Conservation (phyloP, 352 stramenopile species). For the Globisporangium irregulare region DNA sequence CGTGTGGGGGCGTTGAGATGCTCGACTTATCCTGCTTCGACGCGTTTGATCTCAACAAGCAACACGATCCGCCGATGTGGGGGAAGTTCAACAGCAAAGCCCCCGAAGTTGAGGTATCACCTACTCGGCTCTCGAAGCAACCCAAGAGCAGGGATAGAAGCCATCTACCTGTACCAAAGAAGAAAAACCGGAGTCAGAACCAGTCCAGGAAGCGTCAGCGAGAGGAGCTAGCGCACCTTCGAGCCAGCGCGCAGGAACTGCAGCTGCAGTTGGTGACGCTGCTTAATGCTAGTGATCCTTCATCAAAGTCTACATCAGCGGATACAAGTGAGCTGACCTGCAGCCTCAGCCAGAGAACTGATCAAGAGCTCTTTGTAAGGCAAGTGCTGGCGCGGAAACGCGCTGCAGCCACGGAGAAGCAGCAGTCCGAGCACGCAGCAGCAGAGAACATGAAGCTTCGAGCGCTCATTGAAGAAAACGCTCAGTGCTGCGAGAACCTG, state of each 20-base stretch:
- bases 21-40: not conserved
- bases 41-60: not conserved
- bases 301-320: slow-evolving; percentile 31
- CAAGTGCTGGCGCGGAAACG: slow-evolving; percentile 4
- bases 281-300: slow-evolving; percentile 71
- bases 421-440: not conserved
- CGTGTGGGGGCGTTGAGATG: not conserved
- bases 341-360: no score
- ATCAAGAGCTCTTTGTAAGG: not conserved
- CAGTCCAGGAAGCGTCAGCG: slow-evolving; percentile 18
- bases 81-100: no score
- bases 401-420: not conserved
- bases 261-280: not conserved
- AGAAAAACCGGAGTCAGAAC: slow-evolving; percentile 41
- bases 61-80: no score
- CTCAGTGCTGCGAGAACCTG: not conserved
- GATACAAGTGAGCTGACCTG: not conserved
- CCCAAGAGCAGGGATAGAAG: not conserved
- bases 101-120: no score
- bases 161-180: slow-evolving; percentile 22
- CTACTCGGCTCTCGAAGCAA: not conserved
- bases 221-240: not conserved
- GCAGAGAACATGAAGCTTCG: slow-evolving; percentile 4
- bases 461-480: slow-evolving; percentile 2
- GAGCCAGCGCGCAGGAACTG: not conserved